Evolutionary conservation across 495 filamentous ascomycete genomes (phyloP), one percentile per base, ranked within the genome.

Genomic region (Aspergillus haitiensis): DNA sequence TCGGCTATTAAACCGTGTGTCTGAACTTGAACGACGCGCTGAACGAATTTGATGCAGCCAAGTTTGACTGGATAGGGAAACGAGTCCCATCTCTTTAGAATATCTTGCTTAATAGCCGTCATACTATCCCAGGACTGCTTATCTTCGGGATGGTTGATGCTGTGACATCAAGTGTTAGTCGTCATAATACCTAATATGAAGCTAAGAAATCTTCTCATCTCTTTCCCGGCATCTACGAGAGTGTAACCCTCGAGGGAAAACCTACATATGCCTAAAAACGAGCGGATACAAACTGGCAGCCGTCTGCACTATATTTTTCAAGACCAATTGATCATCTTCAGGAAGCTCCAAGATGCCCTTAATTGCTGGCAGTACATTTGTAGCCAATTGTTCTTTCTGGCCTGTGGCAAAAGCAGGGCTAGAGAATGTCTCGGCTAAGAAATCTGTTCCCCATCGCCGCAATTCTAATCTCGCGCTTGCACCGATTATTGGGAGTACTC

Each of bases 41-140:
- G 93, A 13, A 90, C 86, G 67, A 98, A 98, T 70, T 98, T 98
- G 81, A 97, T 89, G 73, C 94, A 97, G 80, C 91, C 93, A 67
- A 97, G 82, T 68, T 87, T 88, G 46, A 98, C 84, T 1, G 90
- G 86, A 8, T 84, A 78, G 4, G 84, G 78, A 9, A 90, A 91
- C 21, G 80, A 81, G 73, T 98, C 94, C 94, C 93, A 97, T 69
- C 92, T 84, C 49, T 82, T 85, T 59, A 97, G 72, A 56, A 98
- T 93, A 52, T 87, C 89, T 16, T 86, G 84, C 76, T 98, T 98
- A 74, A 98, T 94, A 10, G 86, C 81, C 50, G 83, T 82, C 84
- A 97, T 97, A 45, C 84, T 84, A 62, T 93, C 88, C 94, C 94
- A 98, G 52, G 84, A 83, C 51, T 84, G 76, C n/a, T 72, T 76